Base-by-base conservation (phyloP, 805 yeast species). In the Wickerhamiella occidentalis region DNA sequence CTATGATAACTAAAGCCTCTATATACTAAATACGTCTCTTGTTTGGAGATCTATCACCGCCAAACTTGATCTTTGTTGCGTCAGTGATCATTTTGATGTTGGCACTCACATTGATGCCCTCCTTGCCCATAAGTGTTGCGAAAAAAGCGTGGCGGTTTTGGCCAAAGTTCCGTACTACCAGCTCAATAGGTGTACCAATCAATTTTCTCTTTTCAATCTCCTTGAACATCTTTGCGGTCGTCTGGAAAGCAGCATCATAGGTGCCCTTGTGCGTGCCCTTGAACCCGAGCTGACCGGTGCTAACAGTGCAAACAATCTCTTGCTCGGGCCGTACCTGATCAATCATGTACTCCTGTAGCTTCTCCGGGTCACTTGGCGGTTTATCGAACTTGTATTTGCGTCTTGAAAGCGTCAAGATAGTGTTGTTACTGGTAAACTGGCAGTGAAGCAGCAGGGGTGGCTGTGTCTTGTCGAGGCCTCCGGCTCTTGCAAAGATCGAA, bases 241-340 rank as follows among this genome's bases (percentile, higher is more conserved):
- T 81, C 64, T 87, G 96, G 71, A 82, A 88, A 12, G 82, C 82
- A 1, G 95, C 96, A 67, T 90, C 98, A 61, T 85, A 85, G 64
- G 86, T 95, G 45, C 94, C 85, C 66, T 96, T 79, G 50, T 86
- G 86, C 15, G 92, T 77, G 60, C 87, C 86, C 60, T 86, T 76
- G 71, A 87, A 90, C 2, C 97, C 98, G 47, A 86, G 70, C 61
- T 76, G 78, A 47, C 98, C 98, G 0, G 95, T 82, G 6, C 85
- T 76, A 46, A 85, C 68, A 19, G 81, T 76, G 41, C 81, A 62
- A 55, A 76, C 73, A 25, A 82, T 79, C 54, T 78, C 81, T 65
- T 88, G 90, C 22, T 87, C 92, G 45, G 88, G 75, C 54, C 82
- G 78, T 57, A 85, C 69, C 67, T 82, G 81, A 63, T 86, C 83